Conservation (phyloP, 2,329 filamentous ascomycete genomes). For the Pestalotiopsis sp. region DNA sequence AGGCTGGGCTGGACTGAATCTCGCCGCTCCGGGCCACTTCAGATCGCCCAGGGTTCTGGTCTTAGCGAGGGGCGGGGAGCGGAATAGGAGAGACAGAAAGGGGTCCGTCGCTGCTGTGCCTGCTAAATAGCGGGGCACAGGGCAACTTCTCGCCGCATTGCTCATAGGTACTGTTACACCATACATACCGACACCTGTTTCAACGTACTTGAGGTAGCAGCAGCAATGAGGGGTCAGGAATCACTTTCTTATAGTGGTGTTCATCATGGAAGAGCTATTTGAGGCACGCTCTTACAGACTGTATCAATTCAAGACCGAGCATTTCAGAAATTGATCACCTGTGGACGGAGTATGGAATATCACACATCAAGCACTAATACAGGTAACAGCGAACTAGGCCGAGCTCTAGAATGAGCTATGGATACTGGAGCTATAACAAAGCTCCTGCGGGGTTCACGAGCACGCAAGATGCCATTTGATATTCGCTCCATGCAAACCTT, state of each 20-base stretch:
- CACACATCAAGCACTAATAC: background rate
- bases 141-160: background rate
- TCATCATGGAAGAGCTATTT: no score
- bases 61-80: slow-evolving; percentile 11
- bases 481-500: background rate
- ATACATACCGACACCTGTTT: no score
- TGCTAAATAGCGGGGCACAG: background rate
- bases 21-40: slow-evolving; percentile 7
- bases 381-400: background rate
- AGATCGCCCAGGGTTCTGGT: slow-evolving; percentile 1
- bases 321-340: no score
- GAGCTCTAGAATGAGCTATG: background rate
- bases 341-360: background rate
- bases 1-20: background rate
- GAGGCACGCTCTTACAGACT: no score
- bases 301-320: no score
- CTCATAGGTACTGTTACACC: no score
- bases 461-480: background rate
- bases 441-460: background rate
- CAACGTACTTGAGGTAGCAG: no score
- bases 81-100: background rate
- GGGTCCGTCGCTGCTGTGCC: slow-evolving; percentile 1
- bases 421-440: background rate
- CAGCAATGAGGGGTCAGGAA: no score
- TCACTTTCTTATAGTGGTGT: no score